A percentile compares a stretch with the other conserved stretches of the same genome.
phyloP scores from a whole-genome alignment of 257 asterid species.

The Cruciata laevipes region DNA sequence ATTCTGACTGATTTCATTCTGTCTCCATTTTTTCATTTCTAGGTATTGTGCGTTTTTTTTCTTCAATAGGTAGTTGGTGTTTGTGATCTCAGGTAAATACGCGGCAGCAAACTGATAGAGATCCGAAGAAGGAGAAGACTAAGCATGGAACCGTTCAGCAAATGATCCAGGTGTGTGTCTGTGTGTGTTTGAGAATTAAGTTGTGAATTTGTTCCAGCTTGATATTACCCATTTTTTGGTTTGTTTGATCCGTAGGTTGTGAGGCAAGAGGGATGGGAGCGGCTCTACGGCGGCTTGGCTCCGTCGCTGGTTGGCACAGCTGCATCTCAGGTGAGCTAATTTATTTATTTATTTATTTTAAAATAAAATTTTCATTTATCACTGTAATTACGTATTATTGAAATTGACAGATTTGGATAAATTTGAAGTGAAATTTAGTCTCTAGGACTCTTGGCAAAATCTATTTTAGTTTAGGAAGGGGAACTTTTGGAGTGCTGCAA shows the following conservation, averaged over 20 bases:
- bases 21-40: neutral
- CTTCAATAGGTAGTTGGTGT: neutral
- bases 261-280: conserved; percentile 86
- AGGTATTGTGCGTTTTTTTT: neutral
- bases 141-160: conserved; percentile 55
- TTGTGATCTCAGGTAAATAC: conserved; percentile 59
- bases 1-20: conserved; percentile 5
- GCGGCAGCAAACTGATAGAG: conserved; percentile 89
- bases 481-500: neutral
- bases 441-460: neutral
- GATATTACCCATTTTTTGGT: neutral
- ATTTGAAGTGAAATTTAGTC: neutral
- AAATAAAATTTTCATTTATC: no score
- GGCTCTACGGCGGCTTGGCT: conserved; percentile 79
- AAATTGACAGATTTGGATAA: neutral
- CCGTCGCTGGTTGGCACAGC: conserved; percentile 95
- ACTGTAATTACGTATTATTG: no score
- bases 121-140: conserved; percentile 58
- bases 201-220: neutral
- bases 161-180: conserved; percentile 51
- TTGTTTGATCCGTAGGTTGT: conserved; percentile 48
- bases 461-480: no score
- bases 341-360: neutral
- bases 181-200: neutral
- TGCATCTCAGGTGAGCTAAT: conserved; percentile 65